phyloP scores from a whole-genome alignment of 805 yeast genomes.

The Spathaspora sp. region DNA sequence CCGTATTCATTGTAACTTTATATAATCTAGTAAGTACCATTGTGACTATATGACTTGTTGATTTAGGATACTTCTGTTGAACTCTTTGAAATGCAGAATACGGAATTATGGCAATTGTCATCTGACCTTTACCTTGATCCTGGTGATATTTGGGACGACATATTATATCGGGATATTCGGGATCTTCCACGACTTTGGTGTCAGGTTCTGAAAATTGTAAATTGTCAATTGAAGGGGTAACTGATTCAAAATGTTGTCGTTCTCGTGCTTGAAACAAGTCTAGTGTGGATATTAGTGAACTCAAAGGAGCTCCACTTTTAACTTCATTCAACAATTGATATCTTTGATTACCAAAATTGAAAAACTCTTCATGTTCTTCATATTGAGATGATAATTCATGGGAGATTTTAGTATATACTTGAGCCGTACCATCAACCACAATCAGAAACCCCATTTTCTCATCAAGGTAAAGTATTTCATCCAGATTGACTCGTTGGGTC shows the following conservation, averaged over 20 bases:
- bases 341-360: constrained; percentile 45
- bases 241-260: neutral
- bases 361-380: constrained; percentile 35
- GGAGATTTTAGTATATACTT: constrained; percentile 60
- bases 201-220: neutral
- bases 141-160: constrained; percentile 3
- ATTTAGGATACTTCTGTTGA: constrained; percentile 73
- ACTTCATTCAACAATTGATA: constrained; percentile 79
- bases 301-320: constrained; percentile 77
- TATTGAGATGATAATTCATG: constrained; percentile 15
- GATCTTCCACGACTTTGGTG: neutral
- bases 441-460: constrained; percentile 82
- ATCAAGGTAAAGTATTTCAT: constrained; percentile 72
- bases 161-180: constrained; percentile 4
- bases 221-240: constrained; percentile 2
- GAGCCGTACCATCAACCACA: constrained; percentile 87
- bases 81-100: constrained; percentile 73
- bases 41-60: constrained; percentile 91
- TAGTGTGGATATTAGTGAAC: constrained; percentile 76
- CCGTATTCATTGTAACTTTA: constrained; percentile 88
- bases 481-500: constrained; percentile 74
- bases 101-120: constrained; percentile 91
- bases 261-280: constrained; percentile 51
- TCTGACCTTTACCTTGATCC: constrained; percentile 4
- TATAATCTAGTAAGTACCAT: constrained; percentile 84